Base-by-base conservation (phyloP, 2,329 filamentous ascomycete species). In the Botryotinia convoluta region DNA sequence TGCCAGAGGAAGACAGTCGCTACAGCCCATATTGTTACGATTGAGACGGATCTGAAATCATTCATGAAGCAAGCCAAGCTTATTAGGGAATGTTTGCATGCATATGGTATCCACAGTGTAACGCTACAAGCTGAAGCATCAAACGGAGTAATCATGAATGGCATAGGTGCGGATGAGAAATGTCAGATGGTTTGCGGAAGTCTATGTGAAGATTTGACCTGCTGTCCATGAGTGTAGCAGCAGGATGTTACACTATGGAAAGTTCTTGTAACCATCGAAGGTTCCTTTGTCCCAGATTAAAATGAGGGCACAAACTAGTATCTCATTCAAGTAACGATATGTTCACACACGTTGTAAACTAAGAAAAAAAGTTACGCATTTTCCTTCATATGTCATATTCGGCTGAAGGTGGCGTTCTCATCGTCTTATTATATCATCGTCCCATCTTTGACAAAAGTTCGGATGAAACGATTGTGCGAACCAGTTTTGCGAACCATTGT, bases 1-100 rank as follows among this genome's bases (percentile, higher is more conserved):
- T 89, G 92, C 78, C 91, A 95, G 81, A 85, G 85, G 69, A 93
- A 92, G 78, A 85, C 88, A 6, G 85, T 94, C 64, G 92, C 92
- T 12, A 90, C 90, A 0, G 91, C 90, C 1, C 92, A 93, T 78
- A 83, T 94, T 1, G 85, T 91, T 0, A 86, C 93, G 26, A 85
- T 86, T 2, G 86, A 89, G 74, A 84, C 86, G 69, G 85, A 86
- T 14, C 81, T 92, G 37, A 80, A 83, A 51, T 83, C 84, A 68
- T 93, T 93, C 79, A 86, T 88, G 82, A 83, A 85, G 69, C 87
- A 87, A 74, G 89, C 90, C 2, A 87, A 86, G 77, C 88, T 86
- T 2, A 87, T 93, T 71, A 87, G 87, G 74, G 87, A 93, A 79
- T 93, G 91, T 79, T 85, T 94, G 57, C 91, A 92, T 78, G 90